Evolutionary conservation across 2,329 filamentous ascomycete genomes (phyloP), one percentile per base, ranked within the genome.

Genomic region (Trichophyton verrucosum): DNA sequence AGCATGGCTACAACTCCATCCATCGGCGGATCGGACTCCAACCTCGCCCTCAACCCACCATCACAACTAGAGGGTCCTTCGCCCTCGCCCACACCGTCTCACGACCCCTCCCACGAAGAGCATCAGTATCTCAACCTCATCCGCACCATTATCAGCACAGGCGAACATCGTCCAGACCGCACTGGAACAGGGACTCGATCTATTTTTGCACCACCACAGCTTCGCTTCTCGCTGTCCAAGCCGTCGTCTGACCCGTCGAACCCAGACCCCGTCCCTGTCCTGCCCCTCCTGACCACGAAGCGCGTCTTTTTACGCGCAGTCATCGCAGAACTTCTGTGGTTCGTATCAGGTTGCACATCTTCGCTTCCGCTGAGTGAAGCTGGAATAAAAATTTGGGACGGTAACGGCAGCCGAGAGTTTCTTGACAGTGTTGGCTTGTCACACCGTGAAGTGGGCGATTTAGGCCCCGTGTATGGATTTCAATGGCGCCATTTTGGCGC

Each of bases 401-500:
- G 91, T 68, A 99, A 99, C 72, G 94, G 92, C 49, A 91, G 86
- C 55, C 88, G 94, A 68, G 87, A 86, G 69, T 97, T 88, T 73
- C 87, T 99, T 42, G 92, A 99, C 77, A 86, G 80, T 64, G 82
- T 94, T 1, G 92, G 92, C 0, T 82, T 97, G 5, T 79, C 80
- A 0, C 85, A 96, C 71, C 89, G 92, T 62, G 89, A 84, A 59
- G 88, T 86, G 20, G 94, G 94, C 65, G 94, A 99, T 70, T 80
- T 99, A 0, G 94, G 94, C 0, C 94, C 94, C 33, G 91, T 97
- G 0, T 99, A 99, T 72, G 94, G 94, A 1, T 99, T 99, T 77
- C 94, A 99, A 76, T 99, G 94, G 94, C 88, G 94, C 2, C 92
- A 97, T 75, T 99, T 99, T 69, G 94, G 94, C 58, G 94, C 94